phyloP scores from a whole-genome alignment of 495 filamentous ascomycete species.

The Podospora appendiculata region DNA sequence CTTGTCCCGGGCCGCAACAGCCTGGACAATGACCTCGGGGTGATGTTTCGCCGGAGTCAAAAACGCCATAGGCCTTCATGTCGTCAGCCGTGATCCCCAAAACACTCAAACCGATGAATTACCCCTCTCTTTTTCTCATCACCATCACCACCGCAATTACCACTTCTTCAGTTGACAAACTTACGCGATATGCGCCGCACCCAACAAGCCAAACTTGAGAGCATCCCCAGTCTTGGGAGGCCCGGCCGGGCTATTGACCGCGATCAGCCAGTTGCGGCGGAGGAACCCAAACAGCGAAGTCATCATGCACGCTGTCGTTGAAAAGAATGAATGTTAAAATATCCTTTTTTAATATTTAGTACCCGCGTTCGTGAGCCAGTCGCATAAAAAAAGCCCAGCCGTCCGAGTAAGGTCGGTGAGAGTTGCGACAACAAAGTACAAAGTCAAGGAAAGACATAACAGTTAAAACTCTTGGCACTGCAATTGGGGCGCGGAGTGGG shows the following conservation, averaged over 20 bases:
- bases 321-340: too few relatives aligned
- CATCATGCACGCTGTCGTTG: neutral
- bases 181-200: slow-evolving; percentile 40
- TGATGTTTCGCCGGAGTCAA: slow-evolving; percentile 52
- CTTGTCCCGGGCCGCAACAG: slow-evolving; percentile 51
- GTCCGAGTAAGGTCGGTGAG: too few relatives aligned
- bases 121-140: neutral
- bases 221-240: slow-evolving; percentile 26
- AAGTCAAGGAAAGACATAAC: too few relatives aligned
- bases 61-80: slow-evolving; percentile 38
- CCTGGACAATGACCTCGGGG: slow-evolving; percentile 49
- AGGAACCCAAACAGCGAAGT: slow-evolving; percentile 16
- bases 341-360: neutral
- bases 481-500: too few relatives aligned
- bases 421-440: too few relatives aligned
- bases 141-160: neutral
- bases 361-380: too few relatives aligned
- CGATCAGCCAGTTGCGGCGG: slow-evolving; percentile 20
- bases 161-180: neutral
- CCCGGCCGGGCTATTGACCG: slow-evolving; percentile 20
- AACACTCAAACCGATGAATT: neutral
- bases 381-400: too few relatives aligned
- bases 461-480: too few relatives aligned
- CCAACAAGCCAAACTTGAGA: slow-evolving; percentile 41
- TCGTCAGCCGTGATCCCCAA: neutral